Evolutionary conservation across 176 grass and related monocot genomes (phyloP).

Genomic region (Oryza punctata): DNA sequence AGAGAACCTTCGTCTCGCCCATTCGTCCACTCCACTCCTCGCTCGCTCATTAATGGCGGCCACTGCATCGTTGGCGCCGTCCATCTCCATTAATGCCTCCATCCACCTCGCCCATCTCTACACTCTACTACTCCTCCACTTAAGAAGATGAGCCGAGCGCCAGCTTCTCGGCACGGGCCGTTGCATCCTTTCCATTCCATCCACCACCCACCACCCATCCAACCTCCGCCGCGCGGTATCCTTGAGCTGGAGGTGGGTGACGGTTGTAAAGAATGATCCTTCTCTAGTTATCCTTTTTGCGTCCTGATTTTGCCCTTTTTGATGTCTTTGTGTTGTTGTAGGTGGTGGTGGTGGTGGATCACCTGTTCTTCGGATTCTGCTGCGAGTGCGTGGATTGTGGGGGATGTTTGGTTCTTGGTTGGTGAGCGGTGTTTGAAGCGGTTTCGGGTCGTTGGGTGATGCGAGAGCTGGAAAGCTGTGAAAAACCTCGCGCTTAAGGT

Average conservation of each 20-base stretch:
- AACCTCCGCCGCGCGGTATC: constrained; percentile 11
- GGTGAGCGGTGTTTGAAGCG: constrained; percentile 44
- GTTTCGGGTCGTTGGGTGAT: constrained; percentile 40
- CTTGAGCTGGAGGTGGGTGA: constrained; percentile 54
- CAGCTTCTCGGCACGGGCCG: constrained; percentile 8
- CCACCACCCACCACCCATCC: constrained; percentile 4
- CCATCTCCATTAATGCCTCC: constrained; percentile 47
- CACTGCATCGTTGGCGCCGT: constrained; percentile 40
- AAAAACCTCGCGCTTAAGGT: constrained; percentile 32
- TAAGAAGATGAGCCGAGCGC: not conserved
- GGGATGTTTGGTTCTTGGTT: constrained; percentile 32
- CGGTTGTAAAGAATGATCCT: constrained; percentile 3
- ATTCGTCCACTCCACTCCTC: not conserved
- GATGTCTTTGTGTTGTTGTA: constrained; percentile 29
- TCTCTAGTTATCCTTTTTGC: constrained; percentile 33
- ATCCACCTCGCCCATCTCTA: constrained; percentile 38
- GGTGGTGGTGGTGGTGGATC: constrained; percentile 51
- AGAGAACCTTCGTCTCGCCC: not conserved
- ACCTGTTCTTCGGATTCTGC: constrained; percentile 23
- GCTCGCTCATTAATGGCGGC: constrained; percentile 52
- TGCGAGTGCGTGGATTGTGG: not conserved
- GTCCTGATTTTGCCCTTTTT: not conserved
- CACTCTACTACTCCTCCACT: not conserved
- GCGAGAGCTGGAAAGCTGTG: not conserved
- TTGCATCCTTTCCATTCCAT: constrained; percentile 28